Evolutionary conservation across 371 early-diverging fungal species (phyloP).

Genomic region (Zancudomyces culisetae): DNA sequence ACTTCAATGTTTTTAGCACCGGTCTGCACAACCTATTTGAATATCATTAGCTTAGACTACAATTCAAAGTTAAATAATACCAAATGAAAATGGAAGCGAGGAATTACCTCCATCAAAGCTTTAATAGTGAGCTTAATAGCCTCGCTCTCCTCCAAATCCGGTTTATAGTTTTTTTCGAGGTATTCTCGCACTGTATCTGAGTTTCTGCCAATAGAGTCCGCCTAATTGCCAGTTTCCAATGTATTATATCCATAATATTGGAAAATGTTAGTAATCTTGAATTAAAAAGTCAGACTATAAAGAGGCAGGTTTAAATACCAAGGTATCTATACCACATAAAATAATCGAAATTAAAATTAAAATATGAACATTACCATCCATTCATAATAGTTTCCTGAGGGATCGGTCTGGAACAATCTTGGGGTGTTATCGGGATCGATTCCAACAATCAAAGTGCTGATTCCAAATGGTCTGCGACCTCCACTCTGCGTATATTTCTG

Average conservation of each 20-base stretch:
- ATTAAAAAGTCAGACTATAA: too few species aligned
- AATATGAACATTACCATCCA: constrained; percentile 36
- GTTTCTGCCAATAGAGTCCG: constrained; percentile 90
- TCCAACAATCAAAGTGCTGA: constrained; percentile 94
- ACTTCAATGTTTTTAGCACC: constrained; percentile 97
- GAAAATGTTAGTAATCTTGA: too few species aligned
- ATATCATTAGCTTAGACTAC: too few species aligned
- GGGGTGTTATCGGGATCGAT: constrained; percentile 69
- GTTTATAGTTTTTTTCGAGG: constrained; percentile 89
- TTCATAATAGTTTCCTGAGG: constrained; percentile 97
- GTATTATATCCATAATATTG: too few species aligned
- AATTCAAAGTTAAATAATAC: too few species aligned
- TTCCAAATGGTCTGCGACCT: constrained; percentile 98
- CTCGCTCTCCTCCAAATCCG: constrained; percentile 57
- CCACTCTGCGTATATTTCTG: constrained; percentile 97
- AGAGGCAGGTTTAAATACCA: too few species aligned
- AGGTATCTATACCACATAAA: too few species aligned
- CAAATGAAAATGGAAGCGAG: too few species aligned
- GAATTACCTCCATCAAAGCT: constrained; percentile 57
- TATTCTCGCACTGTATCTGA: constrained; percentile 94
- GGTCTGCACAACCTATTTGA: constrained; percentile 76
- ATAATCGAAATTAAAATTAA: too few species aligned
- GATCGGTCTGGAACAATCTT: constrained; percentile 95
- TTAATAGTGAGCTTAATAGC: constrained; percentile 80
- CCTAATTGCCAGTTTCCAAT: too few species aligned